These are phyloP conservation scores for Lactuca saligna DNA, from an alignment of 129 eudicot genomes.

Conservation along the genomic window DNA sequence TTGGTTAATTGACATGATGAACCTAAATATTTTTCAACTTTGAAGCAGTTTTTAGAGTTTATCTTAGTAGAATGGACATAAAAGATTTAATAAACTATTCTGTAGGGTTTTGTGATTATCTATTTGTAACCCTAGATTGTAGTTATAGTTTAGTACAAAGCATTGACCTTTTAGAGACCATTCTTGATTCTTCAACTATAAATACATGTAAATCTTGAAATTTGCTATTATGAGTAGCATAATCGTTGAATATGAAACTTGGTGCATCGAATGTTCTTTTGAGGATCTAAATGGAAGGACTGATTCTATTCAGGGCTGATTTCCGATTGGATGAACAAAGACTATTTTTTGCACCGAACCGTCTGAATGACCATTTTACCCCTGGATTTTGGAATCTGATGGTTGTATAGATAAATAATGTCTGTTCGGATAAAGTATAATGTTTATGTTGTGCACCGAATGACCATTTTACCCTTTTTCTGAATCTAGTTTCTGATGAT, in stretches of 20 bases:
- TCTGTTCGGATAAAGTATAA: too few relatives aligned
- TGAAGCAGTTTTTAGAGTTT: not conserved
- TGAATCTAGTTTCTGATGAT: not conserved
- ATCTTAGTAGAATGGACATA: not conserved
- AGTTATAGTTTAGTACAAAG: not conserved
- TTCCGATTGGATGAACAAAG: constrained; percentile 9
- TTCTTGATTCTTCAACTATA: not conserved
- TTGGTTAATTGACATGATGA: constrained; percentile 10
- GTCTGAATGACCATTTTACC: not conserved
- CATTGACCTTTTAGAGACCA: constrained; percentile 1
- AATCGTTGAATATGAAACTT: constrained; percentile 3
- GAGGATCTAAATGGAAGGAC: constrained; percentile 7
- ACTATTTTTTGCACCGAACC: too few relatives aligned
- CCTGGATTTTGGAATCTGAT: not conserved
- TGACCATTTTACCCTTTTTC: not conserved
- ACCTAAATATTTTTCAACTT: not conserved
- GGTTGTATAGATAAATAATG: too few relatives aligned
- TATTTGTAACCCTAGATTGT: constrained; percentile 8
- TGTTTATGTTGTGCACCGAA: too few relatives aligned
- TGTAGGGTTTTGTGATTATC: not conserved
- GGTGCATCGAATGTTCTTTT: not conserved
- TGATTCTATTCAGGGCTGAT: not conserved
- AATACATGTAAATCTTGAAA: not conserved
- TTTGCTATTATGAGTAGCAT: not conserved
- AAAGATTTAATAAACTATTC: not conserved